Percentiles rank a stretch among this genome's conserved stretches.
phyloP scores from a whole-genome alignment of 306 rosid genomes.

The Lathyrus aphaca region DNA sequence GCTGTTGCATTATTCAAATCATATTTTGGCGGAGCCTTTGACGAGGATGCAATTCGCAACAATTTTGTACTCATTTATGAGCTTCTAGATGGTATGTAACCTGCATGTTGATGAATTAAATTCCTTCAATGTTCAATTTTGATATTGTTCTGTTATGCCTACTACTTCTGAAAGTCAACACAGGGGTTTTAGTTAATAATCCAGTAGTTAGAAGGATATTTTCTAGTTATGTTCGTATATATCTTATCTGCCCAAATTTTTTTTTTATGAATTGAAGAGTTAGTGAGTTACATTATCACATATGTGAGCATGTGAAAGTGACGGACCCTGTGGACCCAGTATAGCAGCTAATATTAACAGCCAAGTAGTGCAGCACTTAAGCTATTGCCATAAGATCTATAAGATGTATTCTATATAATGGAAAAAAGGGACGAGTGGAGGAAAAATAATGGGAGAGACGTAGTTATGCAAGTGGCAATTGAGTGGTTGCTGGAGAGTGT shows the following conservation, averaged over 20 bases:
- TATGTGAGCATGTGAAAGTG: constrained; percentile 6
- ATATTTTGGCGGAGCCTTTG: constrained; percentile 98
- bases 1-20: constrained; percentile 96
- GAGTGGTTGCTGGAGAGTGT: constrained; percentile 4
- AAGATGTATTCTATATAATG: neutral
- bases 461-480: neutral
- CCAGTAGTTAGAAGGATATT: neutral
- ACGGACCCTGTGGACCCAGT: neutral
- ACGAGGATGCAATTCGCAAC: constrained; percentile 98
- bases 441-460: neutral
- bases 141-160: constrained; percentile 15
- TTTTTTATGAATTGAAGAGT: constrained; percentile 17
- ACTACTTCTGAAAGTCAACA: constrained; percentile 13
- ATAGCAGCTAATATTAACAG: neutral
- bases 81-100: constrained; percentile 83
- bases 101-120: constrained; percentile 20
- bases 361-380: neutral
- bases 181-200: neutral
- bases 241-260: neutral
- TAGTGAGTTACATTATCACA: neutral
- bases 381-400: neutral
- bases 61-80: constrained; percentile 96
- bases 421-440: neutral
- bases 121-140: constrained; percentile 15
- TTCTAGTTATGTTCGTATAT: constrained; percentile 26